Conservation (phyloP, 108 stramenopile genomes). For the Schizochytrium sp. region DNA sequence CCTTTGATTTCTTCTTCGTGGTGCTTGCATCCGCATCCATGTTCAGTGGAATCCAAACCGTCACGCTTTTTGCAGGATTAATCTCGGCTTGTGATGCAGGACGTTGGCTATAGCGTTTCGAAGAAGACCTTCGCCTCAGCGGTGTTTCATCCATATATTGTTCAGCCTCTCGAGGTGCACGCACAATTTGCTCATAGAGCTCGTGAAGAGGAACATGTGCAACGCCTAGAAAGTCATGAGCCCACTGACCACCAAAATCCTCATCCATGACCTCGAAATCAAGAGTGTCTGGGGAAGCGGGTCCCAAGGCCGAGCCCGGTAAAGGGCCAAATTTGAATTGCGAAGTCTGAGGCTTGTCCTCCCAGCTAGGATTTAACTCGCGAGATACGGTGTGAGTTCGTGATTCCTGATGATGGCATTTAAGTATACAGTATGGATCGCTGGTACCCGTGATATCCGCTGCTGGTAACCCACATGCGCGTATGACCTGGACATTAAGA, state of each 20-base stretch:
- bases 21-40: background rate
- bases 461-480: background rate
- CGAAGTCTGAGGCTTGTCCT: constrained; percentile 37
- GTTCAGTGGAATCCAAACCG: constrained; percentile 34
- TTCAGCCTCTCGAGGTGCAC: background rate
- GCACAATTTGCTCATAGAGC: constrained; percentile 15
- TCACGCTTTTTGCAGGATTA: background rate
- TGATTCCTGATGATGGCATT: background rate
- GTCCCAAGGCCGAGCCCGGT: background rate
- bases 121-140: background rate
- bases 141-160: background rate
- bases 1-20: no score
- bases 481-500: background rate
- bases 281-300: background rate
- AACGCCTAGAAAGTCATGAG: constrained; percentile 45
- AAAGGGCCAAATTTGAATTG: constrained; percentile 42
- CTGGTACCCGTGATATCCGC: constrained; percentile 45
- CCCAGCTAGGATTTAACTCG: background rate
- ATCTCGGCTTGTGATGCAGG: background rate
- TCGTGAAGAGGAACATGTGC: constrained; percentile 36
- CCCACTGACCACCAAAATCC: constrained; percentile 40
- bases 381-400: constrained; percentile 15
- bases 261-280: constrained; percentile 31
- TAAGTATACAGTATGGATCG: constrained; percentile 54
- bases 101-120: constrained; percentile 29